Evolutionary conservation across 495 filamentous ascomycete species (phyloP).

Genomic region (Recurvomyces mirabilis): DNA sequence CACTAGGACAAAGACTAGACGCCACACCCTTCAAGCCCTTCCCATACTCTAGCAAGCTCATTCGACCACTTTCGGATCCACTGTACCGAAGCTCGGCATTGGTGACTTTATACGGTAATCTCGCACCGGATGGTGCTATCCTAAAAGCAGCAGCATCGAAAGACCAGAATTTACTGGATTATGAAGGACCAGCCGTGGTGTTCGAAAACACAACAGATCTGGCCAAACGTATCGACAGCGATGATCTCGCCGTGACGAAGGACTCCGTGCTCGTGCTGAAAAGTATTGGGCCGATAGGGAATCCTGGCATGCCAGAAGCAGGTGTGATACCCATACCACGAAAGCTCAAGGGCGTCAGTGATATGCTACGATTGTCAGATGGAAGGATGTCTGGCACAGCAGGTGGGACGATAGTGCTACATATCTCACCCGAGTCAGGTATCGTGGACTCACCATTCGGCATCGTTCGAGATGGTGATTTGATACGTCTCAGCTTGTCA

Average conservation of each 20-base stretch:
- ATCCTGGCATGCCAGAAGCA: slow-evolving; percentile 60
- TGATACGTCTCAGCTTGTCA: slow-evolving; percentile 45
- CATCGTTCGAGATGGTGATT: slow-evolving; percentile 47
- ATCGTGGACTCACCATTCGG: slow-evolving; percentile 35
- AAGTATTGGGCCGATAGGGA: slow-evolving; percentile 51
- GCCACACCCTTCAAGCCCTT: slow-evolving; percentile 35
- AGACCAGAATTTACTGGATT: slow-evolving; percentile 8
- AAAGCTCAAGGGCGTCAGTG: slow-evolving; percentile 50
- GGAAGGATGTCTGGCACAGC: slow-evolving; percentile 60
- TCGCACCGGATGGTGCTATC: slow-evolving; percentile 46
- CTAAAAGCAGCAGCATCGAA: slow-evolving; percentile 54
- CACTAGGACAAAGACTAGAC: slow-evolving; percentile 46
- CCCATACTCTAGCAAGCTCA: slow-evolving; percentile 31
- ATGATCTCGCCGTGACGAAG: slow-evolving; percentile 38
- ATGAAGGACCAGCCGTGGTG: slow-evolving; percentile 38
- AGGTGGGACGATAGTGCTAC: slow-evolving; percentile 55
- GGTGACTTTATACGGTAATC: slow-evolving; percentile 44
- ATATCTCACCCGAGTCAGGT: slow-evolving; percentile 53
- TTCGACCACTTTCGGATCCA: slow-evolving; percentile 42
- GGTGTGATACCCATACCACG: slow-evolving; percentile 54
- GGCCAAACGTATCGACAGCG: slow-evolving; percentile 46
- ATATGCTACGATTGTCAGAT: slow-evolving; percentile 58
- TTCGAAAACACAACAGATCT: slow-evolving; percentile 48
- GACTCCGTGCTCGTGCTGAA: slow-evolving; percentile 50
- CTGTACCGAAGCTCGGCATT: slow-evolving; percentile 46